These are phyloP conservation scores for Neofusicoccum laricinum DNA, from an alignment of 2,329 filamentous ascomycete species.

Conservation along the genomic window DNA sequence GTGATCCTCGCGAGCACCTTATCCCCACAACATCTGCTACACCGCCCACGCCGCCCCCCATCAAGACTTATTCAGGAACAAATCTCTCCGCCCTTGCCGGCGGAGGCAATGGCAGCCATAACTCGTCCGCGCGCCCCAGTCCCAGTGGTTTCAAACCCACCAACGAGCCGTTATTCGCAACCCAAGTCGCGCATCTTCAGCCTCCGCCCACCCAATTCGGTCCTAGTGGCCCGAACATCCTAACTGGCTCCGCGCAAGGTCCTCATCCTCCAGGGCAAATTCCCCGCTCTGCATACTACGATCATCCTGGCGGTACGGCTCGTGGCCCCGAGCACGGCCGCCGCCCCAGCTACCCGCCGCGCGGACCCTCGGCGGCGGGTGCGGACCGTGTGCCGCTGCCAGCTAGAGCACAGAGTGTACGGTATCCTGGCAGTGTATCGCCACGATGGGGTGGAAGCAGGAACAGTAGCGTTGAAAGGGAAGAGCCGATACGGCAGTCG, in stretches of 20 bases:
- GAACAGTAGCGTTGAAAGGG: constrained; percentile 9
- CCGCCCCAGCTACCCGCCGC: constrained; percentile 11
- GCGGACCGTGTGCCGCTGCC: neutral
- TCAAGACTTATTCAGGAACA: constrained; percentile 15
- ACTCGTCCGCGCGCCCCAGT: neutral
- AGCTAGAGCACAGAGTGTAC: constrained; percentile 3
- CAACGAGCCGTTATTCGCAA: constrained; percentile 46
- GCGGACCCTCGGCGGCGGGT: neutral
- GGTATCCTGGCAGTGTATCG: constrained; percentile 6
- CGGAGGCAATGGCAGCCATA: constrained; percentile 19
- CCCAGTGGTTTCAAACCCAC: constrained; percentile 41
- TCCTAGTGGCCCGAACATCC: constrained; percentile 34
- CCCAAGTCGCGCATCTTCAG: constrained; percentile 42
- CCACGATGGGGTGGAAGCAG: neutral
- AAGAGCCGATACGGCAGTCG: neutral
- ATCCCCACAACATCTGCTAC: neutral
- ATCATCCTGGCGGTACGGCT: neutral
- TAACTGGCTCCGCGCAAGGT: constrained; percentile 22
- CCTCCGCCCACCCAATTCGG: constrained; percentile 18
- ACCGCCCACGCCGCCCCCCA: constrained; percentile 9
- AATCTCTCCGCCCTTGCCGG: constrained; percentile 24
- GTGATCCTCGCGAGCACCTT: neutral
- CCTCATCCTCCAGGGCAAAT: neutral
- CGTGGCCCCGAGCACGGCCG: neutral
- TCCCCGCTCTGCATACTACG: neutral